Evolutionary conservation across 805 yeast genomes (phyloP), one percentile per base, ranked within the genome.

Genomic region (Maudiozyma turicensis): DNA sequence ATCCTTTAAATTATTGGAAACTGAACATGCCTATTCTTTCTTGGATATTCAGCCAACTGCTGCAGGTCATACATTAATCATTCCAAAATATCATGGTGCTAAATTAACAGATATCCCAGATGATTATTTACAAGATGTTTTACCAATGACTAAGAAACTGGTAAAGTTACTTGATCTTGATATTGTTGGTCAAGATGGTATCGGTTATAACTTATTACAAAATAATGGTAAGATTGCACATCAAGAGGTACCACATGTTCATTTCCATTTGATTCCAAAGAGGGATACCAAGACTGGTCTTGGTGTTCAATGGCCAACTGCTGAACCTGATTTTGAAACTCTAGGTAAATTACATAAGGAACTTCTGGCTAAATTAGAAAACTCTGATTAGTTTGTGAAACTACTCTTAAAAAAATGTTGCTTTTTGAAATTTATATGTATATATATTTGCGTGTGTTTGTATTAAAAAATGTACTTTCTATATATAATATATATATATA

Each of bases 171-270:
- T 86, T 52, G 83, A 77, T 3, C 73, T 83, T 54, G 84, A 78
- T 54, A 70, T 71, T 43, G 84, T 82, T 51, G 78, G 85, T 38
- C 76, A 75, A 9, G 77, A 80, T 33, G 73, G 74, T 4, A 74
- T 75, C 5, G 87, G 88, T 15, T 91, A 91, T 75, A 91, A 91
- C 64, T 65, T 91, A 20, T 72, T 91, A 56, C 98, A 90, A 68
- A 93, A 91, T 74, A 93, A 91, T 58, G 98, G 98, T 45, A 72
- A 86, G 64, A 82, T 90, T 61, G 99, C 98, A 10, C 98, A 93
- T 64, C 99, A 91, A 72, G 84, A 77, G 49, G 98, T 93, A 50
- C 93, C 86, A 57, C 99, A 91, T 65, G 97, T 93, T 50, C 99
- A 91, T 67, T 86, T 93, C 77, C 99, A 91, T 67, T 79, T 91